Base-by-base conservation (phyloP, 2,329 filamentous ascomycete species). In the Colletotrichum sp. region DNA sequence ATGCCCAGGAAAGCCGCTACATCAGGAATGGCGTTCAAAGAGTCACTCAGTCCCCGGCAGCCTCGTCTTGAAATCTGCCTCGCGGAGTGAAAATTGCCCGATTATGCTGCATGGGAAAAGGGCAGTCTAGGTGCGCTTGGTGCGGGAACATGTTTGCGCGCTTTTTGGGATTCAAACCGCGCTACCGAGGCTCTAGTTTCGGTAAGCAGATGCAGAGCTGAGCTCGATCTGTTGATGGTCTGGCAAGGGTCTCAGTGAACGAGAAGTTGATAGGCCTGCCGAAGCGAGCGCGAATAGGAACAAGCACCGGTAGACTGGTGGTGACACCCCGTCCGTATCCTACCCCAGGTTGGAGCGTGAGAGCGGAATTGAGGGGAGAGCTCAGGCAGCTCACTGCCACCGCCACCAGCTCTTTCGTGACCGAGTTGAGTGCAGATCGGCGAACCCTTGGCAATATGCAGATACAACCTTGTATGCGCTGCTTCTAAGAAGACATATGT, bases 1-100 rank as follows among this genome's bases (percentile, higher is more conserved):
- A 66, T 75, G 72, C 68, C 68, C 48, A 67, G 72, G 26, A 64
- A 65, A 63, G 71, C 68, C 48, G 65, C 72, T 30, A 34, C 15
- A 36, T 44, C 52, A 18, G 30, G 16, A 75, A 22, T 52, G 24
- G 32, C 22, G 22, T n/a, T 9, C 12, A 32, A 48, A 36, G 60
- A 66, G 67, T 59, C 59, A 71, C 59, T 66, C 13, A 44, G 13
- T 26, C n/a, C 12, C 28, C 28, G 44, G 62, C 67, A 75, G 72
- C 72, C 72, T 75, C 72, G 52, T 57, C 48, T 71, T 15, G 9
- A 34, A 75, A 24, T 67, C 64, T 75, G 72, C 72, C 72, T 75
- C n/a, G 62, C 36, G n/a, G 26, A 68, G 28, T 7, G 15, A 10
- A 57, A n/a, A 15, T 39, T 52, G 39, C 12, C 26, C 22, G 32